These are phyloP conservation scores for Fusarium chuoi DNA, from an alignment of 2,329 filamentous ascomycete genomes.

Conservation along the genomic window DNA sequence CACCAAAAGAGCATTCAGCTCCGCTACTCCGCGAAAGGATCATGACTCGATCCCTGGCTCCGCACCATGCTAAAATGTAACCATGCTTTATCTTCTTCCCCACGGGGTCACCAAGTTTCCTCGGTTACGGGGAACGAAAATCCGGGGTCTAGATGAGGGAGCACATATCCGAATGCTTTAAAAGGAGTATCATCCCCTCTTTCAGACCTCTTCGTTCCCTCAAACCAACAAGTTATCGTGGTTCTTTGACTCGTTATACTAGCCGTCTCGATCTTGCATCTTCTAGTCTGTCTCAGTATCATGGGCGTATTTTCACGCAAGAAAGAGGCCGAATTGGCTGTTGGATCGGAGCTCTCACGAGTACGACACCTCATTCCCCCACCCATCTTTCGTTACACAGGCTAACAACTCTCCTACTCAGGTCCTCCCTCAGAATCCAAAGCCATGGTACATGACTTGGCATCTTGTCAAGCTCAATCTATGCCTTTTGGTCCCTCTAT, in stretches of 20 bases:
- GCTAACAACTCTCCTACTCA: fast-evolving
- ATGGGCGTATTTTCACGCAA: neutral
- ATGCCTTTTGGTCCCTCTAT: neutral
- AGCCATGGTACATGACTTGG: neutral
- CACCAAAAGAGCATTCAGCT: neutral
- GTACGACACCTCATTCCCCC: neutral
- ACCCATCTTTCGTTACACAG: fast-evolving
- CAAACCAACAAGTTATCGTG: neutral
- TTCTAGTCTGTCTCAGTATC: fast-evolving
- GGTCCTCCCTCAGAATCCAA: neutral
- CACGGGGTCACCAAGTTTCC: neutral
- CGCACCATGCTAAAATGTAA: neutral
- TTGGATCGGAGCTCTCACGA: neutral
- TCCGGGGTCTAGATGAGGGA: neutral
- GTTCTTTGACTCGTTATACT: fast-evolving
- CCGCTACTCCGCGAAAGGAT: neutral
- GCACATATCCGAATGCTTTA: neutral
- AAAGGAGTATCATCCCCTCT: neutral
- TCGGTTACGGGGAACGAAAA: neutral
- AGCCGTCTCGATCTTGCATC: fast-evolving
- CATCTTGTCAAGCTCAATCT: neutral
- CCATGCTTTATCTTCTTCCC: neutral
- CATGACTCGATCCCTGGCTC: neutral
- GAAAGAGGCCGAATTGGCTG: slow-evolving; percentile 1
- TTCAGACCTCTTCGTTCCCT: neutral